These are phyloP conservation scores for Ensete ventricosum DNA, from an alignment of 176 grass and related monocot genomes.

Conservation along the genomic window DNA sequence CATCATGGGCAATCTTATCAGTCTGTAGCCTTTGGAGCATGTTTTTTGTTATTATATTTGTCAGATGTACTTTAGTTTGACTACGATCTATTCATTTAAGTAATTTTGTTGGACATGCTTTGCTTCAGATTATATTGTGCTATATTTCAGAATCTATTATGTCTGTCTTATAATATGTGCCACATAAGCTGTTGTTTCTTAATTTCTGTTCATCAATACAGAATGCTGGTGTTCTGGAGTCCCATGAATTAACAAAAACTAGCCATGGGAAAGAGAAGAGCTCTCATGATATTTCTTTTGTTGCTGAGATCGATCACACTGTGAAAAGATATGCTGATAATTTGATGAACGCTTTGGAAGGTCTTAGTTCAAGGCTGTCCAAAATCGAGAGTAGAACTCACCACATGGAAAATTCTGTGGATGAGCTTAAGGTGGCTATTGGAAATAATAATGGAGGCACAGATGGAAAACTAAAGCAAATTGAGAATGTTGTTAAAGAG, in stretches of 20 bases:
- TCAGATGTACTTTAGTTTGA: background rate
- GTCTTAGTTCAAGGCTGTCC: conserved; percentile 58
- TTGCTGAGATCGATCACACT: conserved; percentile 62
- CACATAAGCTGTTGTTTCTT: background rate
- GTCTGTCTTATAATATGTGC: background rate
- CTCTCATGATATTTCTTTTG: conserved; percentile 30
- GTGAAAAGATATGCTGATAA: conserved; percentile 88
- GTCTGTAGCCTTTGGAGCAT: background rate
- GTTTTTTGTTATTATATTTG: background rate
- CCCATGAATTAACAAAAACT: conserved; percentile 41
- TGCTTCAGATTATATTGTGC: background rate
- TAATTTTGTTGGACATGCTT: background rate
- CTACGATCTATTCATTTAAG: background rate
- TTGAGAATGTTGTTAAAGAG: conserved; percentile 77
- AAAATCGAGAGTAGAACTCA: conserved; percentile 64
- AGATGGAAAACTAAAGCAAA: conserved; percentile 81
- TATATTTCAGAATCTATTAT: background rate
- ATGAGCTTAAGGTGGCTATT: conserved; percentile 54
- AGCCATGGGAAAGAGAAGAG: conserved; percentile 47
- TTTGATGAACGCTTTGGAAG: conserved; percentile 64
- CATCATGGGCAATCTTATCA: background rate
- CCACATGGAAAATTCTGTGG: conserved; percentile 57
- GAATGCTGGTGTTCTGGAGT: conserved; percentile 40
- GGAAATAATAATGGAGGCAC: conserved; percentile 55
- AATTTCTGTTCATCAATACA: conserved; percentile 4